Conservation (phyloP, 2,329 filamentous ascomycete species). For the Whalleya microplaca region DNA sequence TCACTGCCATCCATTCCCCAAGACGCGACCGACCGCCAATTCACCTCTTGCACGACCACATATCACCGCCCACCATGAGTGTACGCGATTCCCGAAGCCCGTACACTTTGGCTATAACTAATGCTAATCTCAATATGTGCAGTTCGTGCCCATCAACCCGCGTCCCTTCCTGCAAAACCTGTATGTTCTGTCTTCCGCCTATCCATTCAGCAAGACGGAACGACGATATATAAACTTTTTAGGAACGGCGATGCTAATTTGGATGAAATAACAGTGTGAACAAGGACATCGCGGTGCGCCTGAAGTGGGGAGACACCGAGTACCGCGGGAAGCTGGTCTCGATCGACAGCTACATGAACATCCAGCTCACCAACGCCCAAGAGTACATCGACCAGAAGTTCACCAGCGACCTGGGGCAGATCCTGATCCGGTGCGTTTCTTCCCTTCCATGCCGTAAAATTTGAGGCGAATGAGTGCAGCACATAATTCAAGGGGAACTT, state of each 20-base stretch:
- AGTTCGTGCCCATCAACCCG: slow-evolving; percentile 95
- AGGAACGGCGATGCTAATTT: slow-evolving; percentile 1
- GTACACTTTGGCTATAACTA: neutral
- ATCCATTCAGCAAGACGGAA: slow-evolving; percentile 6
- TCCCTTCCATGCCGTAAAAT: no score
- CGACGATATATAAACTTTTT: slow-evolving; percentile 1
- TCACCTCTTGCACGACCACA: slow-evolving; percentile 15
- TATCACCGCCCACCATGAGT: slow-evolving; percentile 39
- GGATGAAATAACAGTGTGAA: slow-evolving; percentile 65
- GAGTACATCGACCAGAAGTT: slow-evolving; percentile 90
- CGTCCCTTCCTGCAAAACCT: slow-evolving; percentile 94
- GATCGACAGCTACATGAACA: slow-evolving; percentile 98
- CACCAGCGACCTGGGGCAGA: slow-evolving; percentile 83
- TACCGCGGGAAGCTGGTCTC: slow-evolving; percentile 93
- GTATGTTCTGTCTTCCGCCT: slow-evolving; percentile 53
- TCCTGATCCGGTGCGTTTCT: slow-evolving; percentile 77
- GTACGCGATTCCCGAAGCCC: slow-evolving; percentile 26
- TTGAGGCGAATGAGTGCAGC: neutral
- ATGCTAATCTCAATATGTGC: neutral
- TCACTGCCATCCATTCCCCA: slow-evolving; percentile 2
- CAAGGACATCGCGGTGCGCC: slow-evolving; percentile 85
- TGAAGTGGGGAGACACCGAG: slow-evolving; percentile 98
- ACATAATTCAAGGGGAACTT: neutral
- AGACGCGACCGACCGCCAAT: slow-evolving; percentile 11
- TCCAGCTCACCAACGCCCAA: slow-evolving; percentile 87